Conservation (phyloP, 2,329 filamentous ascomycete genomes). For the Apiospora arundinis region DNA sequence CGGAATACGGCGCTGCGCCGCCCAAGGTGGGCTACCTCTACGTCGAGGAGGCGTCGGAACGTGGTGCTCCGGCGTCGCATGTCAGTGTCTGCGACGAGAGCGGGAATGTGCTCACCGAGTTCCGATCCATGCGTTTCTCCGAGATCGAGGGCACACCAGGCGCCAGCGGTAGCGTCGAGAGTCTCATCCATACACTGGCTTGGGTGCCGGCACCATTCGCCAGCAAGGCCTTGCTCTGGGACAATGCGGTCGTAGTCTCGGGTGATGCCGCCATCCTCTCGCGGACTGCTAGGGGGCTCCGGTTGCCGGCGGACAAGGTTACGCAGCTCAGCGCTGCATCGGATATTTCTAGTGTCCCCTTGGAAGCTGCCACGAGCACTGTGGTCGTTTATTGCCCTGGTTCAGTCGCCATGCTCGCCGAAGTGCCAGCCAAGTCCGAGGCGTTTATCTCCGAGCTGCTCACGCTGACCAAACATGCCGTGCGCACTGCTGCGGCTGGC, state of each 20-base stretch:
- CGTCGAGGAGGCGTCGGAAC: conserved; percentile 38
- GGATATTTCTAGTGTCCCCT: not conserved
- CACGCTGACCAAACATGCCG: conserved; percentile 24
- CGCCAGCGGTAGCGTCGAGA: conserved; percentile 31
- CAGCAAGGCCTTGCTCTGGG: conserved; percentile 34
- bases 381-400: conserved; percentile 30
- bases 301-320: conserved; percentile 2
- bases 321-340: not conserved
- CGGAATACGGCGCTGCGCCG: conserved; percentile 26
- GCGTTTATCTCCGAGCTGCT: conserved; percentile 28
- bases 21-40: conserved; percentile 45
- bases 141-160: conserved; percentile 43
- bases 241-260: conserved; percentile 36
- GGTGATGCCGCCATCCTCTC: conserved; percentile 31
- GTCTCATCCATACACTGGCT: conserved; percentile 44
- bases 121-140: conserved; percentile 46
- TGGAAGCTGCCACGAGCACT: conserved; percentile 18
- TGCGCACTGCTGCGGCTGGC: not conserved
- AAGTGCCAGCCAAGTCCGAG: conserved; percentile 21
- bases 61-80: conserved; percentile 35
- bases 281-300: conserved; percentile 28
- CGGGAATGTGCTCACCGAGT: conserved; percentile 39
- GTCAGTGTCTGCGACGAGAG: conserved; percentile 34
- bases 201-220: conserved; percentile 45
- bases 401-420: conserved; percentile 24